Base-by-base conservation (phyloP, 371 early-diverging fungal species). In the Mucor ambiguus region DNA sequence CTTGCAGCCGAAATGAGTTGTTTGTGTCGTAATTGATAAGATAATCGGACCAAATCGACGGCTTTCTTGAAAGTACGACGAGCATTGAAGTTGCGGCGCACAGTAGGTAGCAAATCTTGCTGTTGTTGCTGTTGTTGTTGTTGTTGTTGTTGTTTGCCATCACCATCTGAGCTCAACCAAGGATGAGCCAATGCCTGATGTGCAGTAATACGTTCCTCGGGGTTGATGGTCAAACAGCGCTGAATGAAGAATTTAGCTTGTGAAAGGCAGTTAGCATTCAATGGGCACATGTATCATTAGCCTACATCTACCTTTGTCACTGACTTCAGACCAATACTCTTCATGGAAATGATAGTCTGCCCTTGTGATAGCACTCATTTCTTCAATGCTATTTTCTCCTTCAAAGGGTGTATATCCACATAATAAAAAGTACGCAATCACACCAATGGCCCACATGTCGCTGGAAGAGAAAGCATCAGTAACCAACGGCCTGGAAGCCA, bases 401-500 rank as follows among this genome's bases (percentile, higher is more conserved):
- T 95, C 94, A 82, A 95, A 97, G 9, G 98, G 98, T 16, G 95
- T 89, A 61, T 84, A 87, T 9, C 98, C 98, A 75, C 91, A 91
- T 14, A 95, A 73, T 75, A 96, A 82, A 37, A 93, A 94, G 79
- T 90, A 96, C 0, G 95, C 83, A 63, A 97, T 90, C 18, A 97
- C 94, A 7, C 98, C 98, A 65, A 96, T 78, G 3, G 93, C 90
- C 96, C 96, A 97, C 76, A 95, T 82, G 69, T 97, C 98, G n/a
- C 81, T 80, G 20, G 18, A 28, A 24, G 1, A 35, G 41, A 5
- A 9, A 49, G 12, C 24, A 4, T 49, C 14, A 49, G 5, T 24
- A 26, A 22, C 4, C 12, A 10, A 26, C 12, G 4, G 24, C 14
- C 28, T 4, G 33, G 14, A 24, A 7, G 3, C 8, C 26, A 28